Conservation (phyloP, 2,329 filamentous ascomycete genomes). For the Pestalotiopsis sp. region DNA sequence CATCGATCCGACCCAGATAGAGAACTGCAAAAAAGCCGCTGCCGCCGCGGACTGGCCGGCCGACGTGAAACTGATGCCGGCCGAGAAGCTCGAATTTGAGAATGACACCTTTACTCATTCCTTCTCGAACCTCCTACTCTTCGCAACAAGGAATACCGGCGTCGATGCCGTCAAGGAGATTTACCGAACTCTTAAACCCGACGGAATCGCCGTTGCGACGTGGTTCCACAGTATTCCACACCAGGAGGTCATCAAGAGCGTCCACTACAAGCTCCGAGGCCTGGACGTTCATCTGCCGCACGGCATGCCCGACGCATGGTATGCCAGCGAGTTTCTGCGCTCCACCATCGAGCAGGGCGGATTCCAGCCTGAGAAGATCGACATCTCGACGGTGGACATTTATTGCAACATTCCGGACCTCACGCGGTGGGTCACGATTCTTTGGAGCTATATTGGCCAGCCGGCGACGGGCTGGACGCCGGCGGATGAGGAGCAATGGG, state of each 20-base stretch:
- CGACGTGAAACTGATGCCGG: not conserved
- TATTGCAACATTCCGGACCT: not conserved
- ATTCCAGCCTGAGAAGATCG: not conserved
- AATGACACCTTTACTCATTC: not conserved
- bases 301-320: not conserved
- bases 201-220: not conserved
- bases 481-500: conserved; percentile 6
- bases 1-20: not conserved
- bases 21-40: not conserved
- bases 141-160: not conserved
- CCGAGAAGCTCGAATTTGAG: not conserved
- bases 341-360: not conserved
- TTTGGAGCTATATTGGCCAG: not conserved
- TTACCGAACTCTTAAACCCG: not conserved
- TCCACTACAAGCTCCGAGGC: not conserved
- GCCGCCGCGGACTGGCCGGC: not conserved
- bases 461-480: not conserved
- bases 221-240: not conserved
- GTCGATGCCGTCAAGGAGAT: not conserved
- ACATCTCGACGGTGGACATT: not conserved
- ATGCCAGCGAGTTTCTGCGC: not conserved
- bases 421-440: not conserved
- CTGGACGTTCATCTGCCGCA: not conserved
- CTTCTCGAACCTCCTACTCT: not conserved
- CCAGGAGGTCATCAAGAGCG: not conserved